Evolutionary conservation across 208 protist genomes (phyloP), one percentile per base, ranked within the genome.

Genomic region (Acanthamoeba triangularis): DNA sequence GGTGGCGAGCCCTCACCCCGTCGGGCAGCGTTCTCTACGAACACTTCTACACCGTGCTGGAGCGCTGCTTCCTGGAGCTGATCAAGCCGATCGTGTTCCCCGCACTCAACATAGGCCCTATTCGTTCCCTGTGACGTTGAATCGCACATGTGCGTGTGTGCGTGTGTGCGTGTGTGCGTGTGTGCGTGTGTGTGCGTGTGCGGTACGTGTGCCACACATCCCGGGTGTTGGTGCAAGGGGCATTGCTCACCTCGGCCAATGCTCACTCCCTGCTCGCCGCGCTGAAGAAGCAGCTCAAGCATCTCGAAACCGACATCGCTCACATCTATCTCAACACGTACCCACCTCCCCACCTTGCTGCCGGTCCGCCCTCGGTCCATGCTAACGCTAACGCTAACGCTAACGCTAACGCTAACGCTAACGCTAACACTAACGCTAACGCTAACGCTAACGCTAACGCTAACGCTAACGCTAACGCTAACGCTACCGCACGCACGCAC

Each of bases 1-100:
- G 49, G 52, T 94, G 41, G 90, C 90, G 33, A 78, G 44, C 33
- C n/a, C n/a, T 94, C n/a, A 78, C 63, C 13, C 37, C 37, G 10
- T 33, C n/a, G 30, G 65, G 63, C 5, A 94, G 23, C 23, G 90
- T 94, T 23, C 65, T 94, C 33, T 90, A 90, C 49, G 90, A 94
- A 7, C 90, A 78, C 44, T 72, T 94, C 52, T 78, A 65, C 49
- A 30, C 54, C 35, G 67, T 78, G 28, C 90, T 94, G n/a, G 65
- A 94, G 47, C 59, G 28, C 37, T 94, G 90, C 52, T 78, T 94
- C 33, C 63, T 94, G 41, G 90, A 94, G 37, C 41, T 94, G 90
- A 52, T 94, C 63, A 94, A 94, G 52, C 52, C 90, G 5, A 94
- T 94, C 20, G 52, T 59, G 35, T 72, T 94, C 41, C 90, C 90